These are phyloP conservation scores for Tetraselmis chui DNA, from an alignment of 139 green algal species.

Conservation along the genomic window DNA sequence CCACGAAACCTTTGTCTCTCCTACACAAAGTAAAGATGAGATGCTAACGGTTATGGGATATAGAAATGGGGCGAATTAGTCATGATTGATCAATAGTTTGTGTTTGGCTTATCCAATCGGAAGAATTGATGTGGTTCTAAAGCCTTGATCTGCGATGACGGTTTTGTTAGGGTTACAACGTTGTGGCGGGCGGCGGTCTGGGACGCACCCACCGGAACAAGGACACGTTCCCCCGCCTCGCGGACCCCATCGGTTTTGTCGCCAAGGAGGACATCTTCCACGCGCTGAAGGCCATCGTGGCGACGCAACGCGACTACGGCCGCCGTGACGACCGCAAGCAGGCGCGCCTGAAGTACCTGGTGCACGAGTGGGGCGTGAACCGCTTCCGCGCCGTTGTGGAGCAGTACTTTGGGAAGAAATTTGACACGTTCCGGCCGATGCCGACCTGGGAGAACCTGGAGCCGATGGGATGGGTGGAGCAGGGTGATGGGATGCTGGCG, in stretches of 20 bases:
- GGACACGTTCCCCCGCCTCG: constrained; percentile 85
- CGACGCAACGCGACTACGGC: constrained; percentile 94
- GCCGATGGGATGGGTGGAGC: constrained; percentile 96
- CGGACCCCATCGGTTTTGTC: constrained; percentile 89
- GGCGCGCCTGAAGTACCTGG: constrained; percentile 96
- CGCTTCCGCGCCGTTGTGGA: constrained; percentile 88
- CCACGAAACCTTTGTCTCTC: too few species aligned
- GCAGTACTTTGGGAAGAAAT: constrained; percentile 96
- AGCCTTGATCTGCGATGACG: too few species aligned
- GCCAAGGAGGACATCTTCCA: constrained; percentile 93
- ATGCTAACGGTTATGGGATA: too few species aligned
- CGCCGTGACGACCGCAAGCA: constrained; percentile 93
- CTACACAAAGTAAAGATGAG: too few species aligned
- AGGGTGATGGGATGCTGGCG: constrained; percentile 83
- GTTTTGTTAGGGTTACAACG: constrained; percentile 71
- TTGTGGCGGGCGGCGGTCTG: constrained; percentile 93
- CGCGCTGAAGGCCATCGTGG: constrained; percentile 90
- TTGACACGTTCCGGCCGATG: constrained; percentile 81
- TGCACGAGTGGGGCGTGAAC: constrained; percentile 92
- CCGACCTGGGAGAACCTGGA: constrained; percentile 91
- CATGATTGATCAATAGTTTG: constrained; percentile 24
- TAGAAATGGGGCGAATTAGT: constrained; percentile 9
- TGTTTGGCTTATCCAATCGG: too few species aligned
- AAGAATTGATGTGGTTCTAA: too few species aligned
- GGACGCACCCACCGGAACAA: constrained; percentile 82